A percentile compares a stretch with the other conserved stretches of the same genome.
Conservation (phyloP, 441 rosid genomes). For the Daphne laureola region DNA sequence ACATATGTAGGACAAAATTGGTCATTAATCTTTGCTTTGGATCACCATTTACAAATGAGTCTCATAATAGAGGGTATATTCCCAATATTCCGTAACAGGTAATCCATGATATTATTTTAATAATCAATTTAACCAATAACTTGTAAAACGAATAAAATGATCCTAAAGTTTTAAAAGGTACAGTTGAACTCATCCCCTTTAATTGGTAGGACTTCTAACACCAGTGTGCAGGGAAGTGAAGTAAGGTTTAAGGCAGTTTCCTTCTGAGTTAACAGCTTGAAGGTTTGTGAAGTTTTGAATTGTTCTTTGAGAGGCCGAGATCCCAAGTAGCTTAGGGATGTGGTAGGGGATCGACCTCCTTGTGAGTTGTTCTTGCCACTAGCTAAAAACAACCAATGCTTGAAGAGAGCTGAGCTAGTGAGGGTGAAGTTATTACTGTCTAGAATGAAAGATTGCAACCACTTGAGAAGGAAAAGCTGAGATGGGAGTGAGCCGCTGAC, state of each 20-base stretch:
- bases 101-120: too few relatives aligned
- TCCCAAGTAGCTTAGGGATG: conserved; percentile 27
- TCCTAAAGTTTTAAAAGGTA: too few relatives aligned
- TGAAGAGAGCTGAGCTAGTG: conserved; percentile 31
- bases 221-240: conserved; percentile 34
- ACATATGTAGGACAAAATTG: too few relatives aligned
- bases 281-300: conserved; percentile 39
- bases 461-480: conserved; percentile 31
- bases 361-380: conserved; percentile 49
- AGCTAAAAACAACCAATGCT: conserved; percentile 37
- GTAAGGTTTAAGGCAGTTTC: conserved; percentile 41
- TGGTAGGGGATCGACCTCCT: conserved; percentile 38
- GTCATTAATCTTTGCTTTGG: too few relatives aligned
- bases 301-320: conserved; percentile 30
- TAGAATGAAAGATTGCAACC: conserved; percentile 41
- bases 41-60: too few relatives aligned
- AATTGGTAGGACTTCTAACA: conserved; percentile 19
- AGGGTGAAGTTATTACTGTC: conserved; percentile 46
- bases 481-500: conserved; percentile 37
- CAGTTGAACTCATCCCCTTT: too few relatives aligned
- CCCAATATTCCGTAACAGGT: too few relatives aligned
- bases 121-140: too few relatives aligned
- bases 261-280: conserved; percentile 45
- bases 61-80: too few relatives aligned
- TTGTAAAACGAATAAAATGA: too few relatives aligned